Base-by-base conservation (phyloP, 2,329 filamentous ascomycete genomes). In the Thermothelomyces thermophilus region DNA sequence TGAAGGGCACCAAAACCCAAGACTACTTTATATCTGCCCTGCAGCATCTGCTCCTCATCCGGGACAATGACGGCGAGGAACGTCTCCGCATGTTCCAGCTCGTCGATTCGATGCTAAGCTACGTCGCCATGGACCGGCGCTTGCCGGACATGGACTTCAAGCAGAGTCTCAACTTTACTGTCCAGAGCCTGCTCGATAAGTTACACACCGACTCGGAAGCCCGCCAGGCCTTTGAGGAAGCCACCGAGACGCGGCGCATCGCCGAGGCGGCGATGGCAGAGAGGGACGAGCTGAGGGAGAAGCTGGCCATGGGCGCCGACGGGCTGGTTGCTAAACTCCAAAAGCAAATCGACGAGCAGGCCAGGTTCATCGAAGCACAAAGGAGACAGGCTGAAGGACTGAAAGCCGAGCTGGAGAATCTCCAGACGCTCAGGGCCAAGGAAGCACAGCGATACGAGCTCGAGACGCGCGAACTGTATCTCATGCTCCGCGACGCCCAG, bases 21-120 rank as follows among this genome's bases (percentile, higher is more conserved):
- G 93, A 97, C 68, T 97, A 97, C 72, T 98, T 97, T 67, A 74
- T 95, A 26, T 96, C 91, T 41, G 88, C 91, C 17, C 80, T 98
- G 69, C 93, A 98, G 66, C 93, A 98, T 72, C 77, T 98, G 66
- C 77, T 98, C 60, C 78, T 98, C 39, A 94, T 97, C 57, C 82
- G 90, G 50, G 87, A 95, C 63, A 93, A 90, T 57, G 89, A 94
- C 60, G 86, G 86, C 42, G 93, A 97, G 64, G 93, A 98, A 68
- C 83, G 90, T 13, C 71, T 96, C 54, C 84, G 89, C 42, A 93
- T 96, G 85, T 98, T 97, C 70, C 93, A 97, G 72, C 80, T 98
- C 24, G 90, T 97, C 24, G 93, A 98, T 69, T 85, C 88, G n/a
- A 97, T 97, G 90, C 82, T 98, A 58, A 95, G 90, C 68, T 97